A percentile compares a stretch with the other conserved stretches of the same genome.
phyloP scores from a whole-genome alignment of 1,284 basidiomycete species.

The Irpex lacteus region DNA sequence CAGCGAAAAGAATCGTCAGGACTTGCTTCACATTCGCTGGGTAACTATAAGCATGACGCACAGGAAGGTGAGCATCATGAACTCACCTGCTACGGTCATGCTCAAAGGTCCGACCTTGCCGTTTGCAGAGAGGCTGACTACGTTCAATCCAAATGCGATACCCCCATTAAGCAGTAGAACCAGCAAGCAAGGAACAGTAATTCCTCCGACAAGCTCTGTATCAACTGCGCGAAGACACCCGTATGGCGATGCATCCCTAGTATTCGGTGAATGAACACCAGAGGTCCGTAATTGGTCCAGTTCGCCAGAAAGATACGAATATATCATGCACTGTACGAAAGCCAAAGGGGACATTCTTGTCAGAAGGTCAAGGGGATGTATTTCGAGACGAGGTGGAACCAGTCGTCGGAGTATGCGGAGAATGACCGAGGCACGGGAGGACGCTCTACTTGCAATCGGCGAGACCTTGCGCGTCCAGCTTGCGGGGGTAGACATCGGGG shows the following conservation, averaged over 20 bases:
- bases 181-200: conserved; percentile 47
- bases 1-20: conserved; percentile 84
- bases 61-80: conserved; percentile 21
- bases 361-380: conserved; percentile 87
- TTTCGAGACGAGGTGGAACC: conserved; percentile 44
- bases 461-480: conserved; percentile 10
- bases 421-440: neutral
- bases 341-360: conserved; percentile 85
- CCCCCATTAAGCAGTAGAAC: conserved; percentile 75
- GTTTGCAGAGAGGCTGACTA: conserved; percentile 91
- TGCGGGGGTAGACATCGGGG: conserved; percentile 13
- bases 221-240: conserved; percentile 1
- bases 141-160: conserved; percentile 88
- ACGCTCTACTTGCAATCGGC: neutral
- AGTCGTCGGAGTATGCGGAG: conserved; percentile 19
- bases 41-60: conserved; percentile 7
- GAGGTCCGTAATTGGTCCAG: conserved; percentile 57
- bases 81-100: conserved; percentile 81
- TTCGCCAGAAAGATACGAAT: conserved; percentile 80
- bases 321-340: conserved; percentile 79
- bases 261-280: neutral
- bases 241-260: neutral
- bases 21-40: conserved; percentile 91
- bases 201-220: conserved; percentile 29
- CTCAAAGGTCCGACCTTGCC: conserved; percentile 82